These are phyloP conservation scores for Puya raimondii DNA, from an alignment of 176 grass and related monocot species.

Conservation along the genomic window DNA sequence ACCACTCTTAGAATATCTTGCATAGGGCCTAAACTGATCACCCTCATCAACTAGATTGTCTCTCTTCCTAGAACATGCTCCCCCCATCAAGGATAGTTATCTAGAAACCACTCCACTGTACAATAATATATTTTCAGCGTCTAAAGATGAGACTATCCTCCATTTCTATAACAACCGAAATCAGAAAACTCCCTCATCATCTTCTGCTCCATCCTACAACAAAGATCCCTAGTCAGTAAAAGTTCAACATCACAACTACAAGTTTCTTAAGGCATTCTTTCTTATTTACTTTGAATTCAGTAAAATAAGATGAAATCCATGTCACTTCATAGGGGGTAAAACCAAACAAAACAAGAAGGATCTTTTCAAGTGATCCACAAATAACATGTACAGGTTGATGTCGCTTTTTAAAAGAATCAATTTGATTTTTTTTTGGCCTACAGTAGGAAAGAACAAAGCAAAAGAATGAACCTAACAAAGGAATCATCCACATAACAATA, in stretches of 20 bases:
- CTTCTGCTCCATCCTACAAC: constrained; percentile 25
- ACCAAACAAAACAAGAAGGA: too few species aligned
- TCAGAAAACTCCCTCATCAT: background rate
- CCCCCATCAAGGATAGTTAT: constrained; percentile 44
- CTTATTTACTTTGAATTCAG: background rate
- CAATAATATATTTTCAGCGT: background rate
- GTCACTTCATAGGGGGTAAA: too few species aligned
- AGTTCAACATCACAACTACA: background rate
- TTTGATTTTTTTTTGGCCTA: too few species aligned
- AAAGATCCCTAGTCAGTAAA: background rate
- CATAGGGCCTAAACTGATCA: constrained; percentile 25
- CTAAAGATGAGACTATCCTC: background rate
- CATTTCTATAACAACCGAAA: constrained; percentile 10
- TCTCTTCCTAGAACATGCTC: constrained; percentile 86
- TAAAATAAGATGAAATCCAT: background rate
- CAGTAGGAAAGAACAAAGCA: too few species aligned
- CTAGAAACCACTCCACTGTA: constrained; percentile 10
- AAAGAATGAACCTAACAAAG: too few species aligned
- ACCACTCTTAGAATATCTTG: constrained; percentile 76
- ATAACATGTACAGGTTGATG: too few species aligned
- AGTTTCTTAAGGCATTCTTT: constrained; percentile 8
- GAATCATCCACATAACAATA: too few species aligned
- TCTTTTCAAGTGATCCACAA: too few species aligned
- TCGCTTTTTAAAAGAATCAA: too few species aligned
- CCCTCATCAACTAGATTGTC: constrained; percentile 41